Base-by-base conservation (phyloP, 176 grass and related monocot genomes). In the Oropetium thomaeum region DNA sequence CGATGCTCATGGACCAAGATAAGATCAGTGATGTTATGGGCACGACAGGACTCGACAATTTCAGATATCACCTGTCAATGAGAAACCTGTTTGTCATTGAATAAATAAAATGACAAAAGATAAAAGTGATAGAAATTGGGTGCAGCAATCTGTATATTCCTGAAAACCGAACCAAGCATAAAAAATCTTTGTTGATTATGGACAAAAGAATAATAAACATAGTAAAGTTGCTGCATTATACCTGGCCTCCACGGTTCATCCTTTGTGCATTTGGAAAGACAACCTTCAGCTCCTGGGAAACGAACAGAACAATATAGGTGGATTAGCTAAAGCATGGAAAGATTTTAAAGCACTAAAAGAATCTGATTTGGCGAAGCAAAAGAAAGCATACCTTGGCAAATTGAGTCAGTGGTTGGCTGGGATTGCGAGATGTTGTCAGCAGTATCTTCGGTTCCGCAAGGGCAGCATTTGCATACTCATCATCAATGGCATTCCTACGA, bases 191-290 rank as follows among this genome's bases (percentile, higher is more conserved):
- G n/a, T 22, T 13, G 12, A 17, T 23, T 0, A 19, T 20, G 9
- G 8, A 30, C 29, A 64, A 38, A 29, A n/a, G 12, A 45, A 8
- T 0, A 47, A 10, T 26, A 57, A 20, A 45, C 1, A 39, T 0
- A 5, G 5, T 48, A 48, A 28, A 0, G 1, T 1, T 25, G 51
- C 32, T 0, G 7, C 4, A 41, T 5, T 54, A 68, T 87, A 97
- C 90, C 93, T 97, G 90, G 17, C 88, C 88, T 87, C 90, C 93
- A 81, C 88, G 90, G 69, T 97, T 93, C 85, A 97, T 93, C 79
- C 93, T 84, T 58, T 87, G 74, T 27, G 93, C 88, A 47, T 93
- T 91, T 23, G 93, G 88, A 55, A 93, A 89, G 32, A 93, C 77
- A 16, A 94, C 84, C 79, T 98, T 98, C 39, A 98, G 79, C 81